Evolutionary conservation across 2,329 filamentous ascomycete genomes (phyloP).

Genomic region (Botrytis sinoallii): DNA sequence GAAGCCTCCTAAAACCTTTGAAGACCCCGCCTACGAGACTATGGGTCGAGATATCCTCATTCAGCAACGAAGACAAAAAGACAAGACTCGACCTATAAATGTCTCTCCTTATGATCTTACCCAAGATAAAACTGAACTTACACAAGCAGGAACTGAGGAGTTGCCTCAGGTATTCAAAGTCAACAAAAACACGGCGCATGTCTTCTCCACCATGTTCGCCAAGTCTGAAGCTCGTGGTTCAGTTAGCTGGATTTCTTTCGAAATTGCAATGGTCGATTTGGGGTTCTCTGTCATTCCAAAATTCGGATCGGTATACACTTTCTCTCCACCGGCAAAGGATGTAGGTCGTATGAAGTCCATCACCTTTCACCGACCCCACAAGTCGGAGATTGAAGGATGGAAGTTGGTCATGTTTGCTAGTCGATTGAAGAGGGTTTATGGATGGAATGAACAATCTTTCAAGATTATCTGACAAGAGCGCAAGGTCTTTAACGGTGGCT

Average conservation of each 20-base stretch:
- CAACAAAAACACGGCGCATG: slow-evolving; percentile 39
- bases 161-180: slow-evolving; percentile 38
- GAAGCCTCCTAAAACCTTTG: neutral
- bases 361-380: slow-evolving; percentile 17
- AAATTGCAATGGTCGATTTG: slow-evolving; percentile 43
- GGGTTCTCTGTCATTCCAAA: slow-evolving; percentile 43
- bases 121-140: neutral
- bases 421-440: slow-evolving; percentile 19
- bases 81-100: slow-evolving; percentile 44
- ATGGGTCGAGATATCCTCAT: slow-evolving; percentile 32
- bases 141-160: neutral
- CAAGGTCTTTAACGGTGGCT: neutral
- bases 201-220: slow-evolving; percentile 40
- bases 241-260: slow-evolving; percentile 36
- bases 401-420: slow-evolving; percentile 10
- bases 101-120: slow-evolving; percentile 40
- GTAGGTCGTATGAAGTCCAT: slow-evolving; percentile 1
- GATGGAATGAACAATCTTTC: neutral
- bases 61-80: slow-evolving; percentile 42
- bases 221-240: slow-evolving; percentile 24
- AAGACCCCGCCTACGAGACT: slow-evolving; percentile 24
- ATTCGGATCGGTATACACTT: slow-evolving; percentile 43
- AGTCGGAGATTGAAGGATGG: slow-evolving; percentile 10
- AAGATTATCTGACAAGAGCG: neutral
- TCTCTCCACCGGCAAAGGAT: neutral